A percentile compares a stretch with the other conserved stretches of the same genome.
phyloP scores from a whole-genome alignment of 108 stramenopile species.

The Nitzschia inconspicua region DNA sequence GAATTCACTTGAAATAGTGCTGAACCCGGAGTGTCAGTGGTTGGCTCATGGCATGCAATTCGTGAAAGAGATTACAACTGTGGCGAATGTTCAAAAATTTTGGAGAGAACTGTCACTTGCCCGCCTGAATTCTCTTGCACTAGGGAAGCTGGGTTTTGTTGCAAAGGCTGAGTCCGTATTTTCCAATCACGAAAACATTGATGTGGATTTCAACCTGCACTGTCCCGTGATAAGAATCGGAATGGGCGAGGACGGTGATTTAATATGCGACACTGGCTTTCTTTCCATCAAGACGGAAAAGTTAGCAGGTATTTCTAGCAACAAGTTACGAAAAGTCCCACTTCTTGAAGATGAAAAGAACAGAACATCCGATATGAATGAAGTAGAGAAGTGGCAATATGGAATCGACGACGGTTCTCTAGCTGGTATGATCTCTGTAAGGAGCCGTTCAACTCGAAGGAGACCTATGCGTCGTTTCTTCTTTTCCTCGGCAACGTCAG shows the following conservation, averaged over 20 bases:
- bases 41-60: constrained; percentile 28
- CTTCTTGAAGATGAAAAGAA: background rate
- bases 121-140: constrained; percentile 40
- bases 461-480: constrained; percentile 1
- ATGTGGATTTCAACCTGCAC: constrained; percentile 37
- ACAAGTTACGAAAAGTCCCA: background rate
- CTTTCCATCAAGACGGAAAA: constrained; percentile 44
- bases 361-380: background rate
- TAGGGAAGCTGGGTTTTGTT: constrained; percentile 25
- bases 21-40: constrained; percentile 47
- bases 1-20: constrained; percentile 22
- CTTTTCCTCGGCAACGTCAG: constrained; percentile 26
- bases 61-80: constrained; percentile 10
- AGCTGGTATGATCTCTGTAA: constrained; percentile 2
- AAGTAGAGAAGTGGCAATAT: background rate
- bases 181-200: constrained; percentile 42
- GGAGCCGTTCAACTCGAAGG: background rate
- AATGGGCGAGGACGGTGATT: constrained; percentile 17
- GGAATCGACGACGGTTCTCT: constrained; percentile 20
- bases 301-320: constrained; percentile 35
- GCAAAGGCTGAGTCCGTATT: constrained; percentile 42
- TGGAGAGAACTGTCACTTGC: constrained; percentile 51
- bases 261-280: constrained; percentile 48
- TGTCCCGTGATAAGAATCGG: constrained; percentile 45
- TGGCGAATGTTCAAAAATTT: constrained; percentile 28